Evolutionary conservation across 768 basidiomycete species (phyloP).

Genomic region (Wakefieldia striispora): DNA sequence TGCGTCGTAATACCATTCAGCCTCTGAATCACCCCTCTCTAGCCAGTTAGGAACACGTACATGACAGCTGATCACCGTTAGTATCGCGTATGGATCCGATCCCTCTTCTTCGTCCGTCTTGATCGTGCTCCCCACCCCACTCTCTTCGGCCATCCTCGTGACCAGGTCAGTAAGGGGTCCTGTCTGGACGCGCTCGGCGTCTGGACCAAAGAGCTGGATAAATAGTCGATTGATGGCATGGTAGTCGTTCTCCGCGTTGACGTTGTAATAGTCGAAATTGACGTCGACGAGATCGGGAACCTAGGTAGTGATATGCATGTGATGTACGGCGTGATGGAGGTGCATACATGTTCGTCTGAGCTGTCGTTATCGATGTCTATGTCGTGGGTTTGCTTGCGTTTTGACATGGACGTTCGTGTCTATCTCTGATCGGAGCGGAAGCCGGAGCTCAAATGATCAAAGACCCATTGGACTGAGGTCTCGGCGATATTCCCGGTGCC

Average conservation of each 20-base stretch:
- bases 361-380: conserved; percentile 28
- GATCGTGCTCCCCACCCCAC: conserved; percentile 80
- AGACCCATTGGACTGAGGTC: too few species aligned
- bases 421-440: too few species aligned
- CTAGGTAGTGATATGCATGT: conserved; percentile 14
- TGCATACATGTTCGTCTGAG: conserved; percentile 41
- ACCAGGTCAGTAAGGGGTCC: conserved; percentile 80
- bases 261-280: conserved; percentile 88
- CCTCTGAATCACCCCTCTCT: not conserved
- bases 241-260: conserved; percentile 79
- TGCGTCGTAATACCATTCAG: conserved; percentile 26
- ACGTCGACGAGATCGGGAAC: conserved; percentile 24
- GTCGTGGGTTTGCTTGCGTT: conserved; percentile 47
- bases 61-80: conserved; percentile 81
- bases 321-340: conserved; percentile 13
- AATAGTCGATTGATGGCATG: conserved; percentile 79
- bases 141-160: conserved; percentile 67
- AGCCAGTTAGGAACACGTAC: conserved; percentile 33
- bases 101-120: conserved; percentile 66
- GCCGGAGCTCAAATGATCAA: too few species aligned
- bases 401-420: conserved; percentile 39
- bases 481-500: too few species aligned
- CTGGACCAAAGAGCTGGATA: conserved; percentile 64
- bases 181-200: conserved; percentile 69
- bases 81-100: conserved; percentile 79